Evolutionary conservation across 176 grass and related monocot genomes (phyloP).

Genomic region (Triticum monococcum): DNA sequence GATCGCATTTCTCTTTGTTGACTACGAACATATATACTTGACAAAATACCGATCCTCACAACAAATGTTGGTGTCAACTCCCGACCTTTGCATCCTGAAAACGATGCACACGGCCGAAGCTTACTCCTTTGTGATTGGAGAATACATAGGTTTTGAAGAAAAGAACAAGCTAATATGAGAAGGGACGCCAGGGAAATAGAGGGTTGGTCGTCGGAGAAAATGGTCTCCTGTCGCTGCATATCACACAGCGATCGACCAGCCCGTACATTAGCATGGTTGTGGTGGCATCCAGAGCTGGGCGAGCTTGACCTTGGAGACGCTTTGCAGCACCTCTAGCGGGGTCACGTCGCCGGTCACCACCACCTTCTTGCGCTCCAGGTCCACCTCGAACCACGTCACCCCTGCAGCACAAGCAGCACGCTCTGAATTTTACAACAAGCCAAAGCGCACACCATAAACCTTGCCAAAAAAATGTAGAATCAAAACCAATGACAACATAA

Average conservation of each 20-base stretch:
- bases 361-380: constrained; percentile 72
- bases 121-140: background rate
- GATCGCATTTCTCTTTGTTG: background rate
- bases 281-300: constrained; percentile 66
- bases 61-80: background rate
- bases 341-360: constrained; percentile 83
- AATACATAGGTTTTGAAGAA: background rate
- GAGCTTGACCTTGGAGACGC: constrained; percentile 88
- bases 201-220: background rate
- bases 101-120: background rate
- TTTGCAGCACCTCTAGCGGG: constrained; percentile 75
- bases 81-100: background rate
- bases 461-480: too few relatives aligned
- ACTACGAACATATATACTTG: background rate
- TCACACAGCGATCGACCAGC: background rate
- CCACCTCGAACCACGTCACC: constrained; percentile 4
- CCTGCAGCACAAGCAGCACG: background rate
- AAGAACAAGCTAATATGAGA: background rate
- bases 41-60: background rate
- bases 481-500: background rate
- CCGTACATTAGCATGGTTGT: background rate
- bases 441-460: background rate
- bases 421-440: background rate
- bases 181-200: background rate
- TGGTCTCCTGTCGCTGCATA: background rate